A percentile compares a stretch with the other conserved stretches of the same genome.
Conservation (phyloP, 1,139 yeast genomes). For the Sugiyamaella novakii region DNA sequence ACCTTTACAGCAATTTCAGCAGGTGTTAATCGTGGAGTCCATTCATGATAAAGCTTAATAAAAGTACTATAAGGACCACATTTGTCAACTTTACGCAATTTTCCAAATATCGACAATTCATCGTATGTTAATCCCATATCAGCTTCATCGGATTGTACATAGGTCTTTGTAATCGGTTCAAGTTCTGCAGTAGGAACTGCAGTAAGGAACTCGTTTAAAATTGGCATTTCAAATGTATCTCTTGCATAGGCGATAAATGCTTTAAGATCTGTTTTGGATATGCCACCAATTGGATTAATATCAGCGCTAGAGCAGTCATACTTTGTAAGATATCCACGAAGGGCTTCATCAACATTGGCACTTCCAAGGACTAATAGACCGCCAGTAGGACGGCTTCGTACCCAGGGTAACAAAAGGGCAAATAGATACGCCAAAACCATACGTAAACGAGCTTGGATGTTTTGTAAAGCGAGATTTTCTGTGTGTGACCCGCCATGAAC, state of each 20-base stretch:
- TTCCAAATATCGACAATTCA: constrained; percentile 89
- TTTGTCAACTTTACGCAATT: constrained; percentile 84
- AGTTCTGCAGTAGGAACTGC: constrained; percentile 98
- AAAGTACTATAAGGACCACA: constrained; percentile 98
- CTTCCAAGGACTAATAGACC: constrained; percentile 90
- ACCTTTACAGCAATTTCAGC: constrained; percentile 89
- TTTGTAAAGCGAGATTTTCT: constrained; percentile 91
- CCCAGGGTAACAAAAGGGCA: constrained; percentile 96
- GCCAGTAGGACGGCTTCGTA: constrained; percentile 65
- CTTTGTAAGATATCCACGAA: constrained; percentile 92
- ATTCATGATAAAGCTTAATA: constrained; percentile 80
- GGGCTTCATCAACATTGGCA: constrained; percentile 97
- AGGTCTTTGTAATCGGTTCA: constrained; percentile 89
- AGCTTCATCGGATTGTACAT: constrained; percentile 92
- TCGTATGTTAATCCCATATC: constrained; percentile 99
- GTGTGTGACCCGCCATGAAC: constrained; percentile 91
- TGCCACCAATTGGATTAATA: constrained; percentile 95
- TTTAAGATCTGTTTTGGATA: constrained; percentile 89
- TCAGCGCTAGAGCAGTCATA: constrained; percentile 98
- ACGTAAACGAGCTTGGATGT: constrained; percentile 91
- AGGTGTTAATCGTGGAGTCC: constrained; percentile 86
- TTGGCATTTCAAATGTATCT: constrained; percentile 68
- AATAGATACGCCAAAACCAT: constrained; percentile 92
- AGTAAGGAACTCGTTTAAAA: constrained; percentile 71
- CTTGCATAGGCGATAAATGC: constrained; percentile 81